Percentiles rank a stretch among this genome's conserved stretches.
phyloP scores from a whole-genome alignment of 495 filamentous ascomycete species.

The Cenococcum geophilum region DNA sequence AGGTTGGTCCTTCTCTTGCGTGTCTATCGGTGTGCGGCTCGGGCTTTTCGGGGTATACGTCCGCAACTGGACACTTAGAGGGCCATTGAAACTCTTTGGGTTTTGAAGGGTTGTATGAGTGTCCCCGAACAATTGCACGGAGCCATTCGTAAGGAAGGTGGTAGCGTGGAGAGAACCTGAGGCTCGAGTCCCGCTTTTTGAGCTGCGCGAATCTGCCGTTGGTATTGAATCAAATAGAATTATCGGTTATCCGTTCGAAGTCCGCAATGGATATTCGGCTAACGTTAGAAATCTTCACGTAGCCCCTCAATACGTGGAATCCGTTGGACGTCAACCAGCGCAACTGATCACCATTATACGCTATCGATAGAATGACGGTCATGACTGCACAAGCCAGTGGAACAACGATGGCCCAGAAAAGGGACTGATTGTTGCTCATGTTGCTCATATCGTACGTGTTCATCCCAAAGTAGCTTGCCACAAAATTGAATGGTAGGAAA shows the following conservation, averaged over 20 bases:
- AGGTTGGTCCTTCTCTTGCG: not conserved
- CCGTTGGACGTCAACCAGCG: not conserved
- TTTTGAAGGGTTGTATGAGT: not conserved
- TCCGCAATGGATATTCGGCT: not conserved
- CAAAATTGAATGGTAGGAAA: conserved; percentile 30
- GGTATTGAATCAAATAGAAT: not conserved
- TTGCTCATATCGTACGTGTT: conserved; percentile 31
- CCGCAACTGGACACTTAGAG: not conserved
- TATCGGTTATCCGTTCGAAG: not conserved
- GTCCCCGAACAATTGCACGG: not conserved
- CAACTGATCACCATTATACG: conserved; percentile 29
- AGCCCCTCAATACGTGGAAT: not conserved
- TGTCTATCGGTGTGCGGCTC: not conserved
- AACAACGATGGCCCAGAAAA: conserved; percentile 33
- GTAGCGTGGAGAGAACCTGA: not conserved
- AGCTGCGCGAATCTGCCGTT: not conserved
- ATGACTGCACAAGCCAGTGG: conserved; percentile 27
- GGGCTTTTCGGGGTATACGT: not conserved
- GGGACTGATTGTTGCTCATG: conserved; percentile 26
- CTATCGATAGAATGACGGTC: conserved; percentile 14
- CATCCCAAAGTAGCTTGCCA: conserved; percentile 29
- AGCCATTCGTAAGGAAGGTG: not conserved
- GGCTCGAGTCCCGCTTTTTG: not conserved
- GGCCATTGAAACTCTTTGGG: not conserved
- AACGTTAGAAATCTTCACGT: not conserved